Evolutionary conservation across 2,329 filamentous ascomycete species (phyloP), one percentile per base, ranked within the genome.

Genomic region (Penicillium sp.): DNA sequence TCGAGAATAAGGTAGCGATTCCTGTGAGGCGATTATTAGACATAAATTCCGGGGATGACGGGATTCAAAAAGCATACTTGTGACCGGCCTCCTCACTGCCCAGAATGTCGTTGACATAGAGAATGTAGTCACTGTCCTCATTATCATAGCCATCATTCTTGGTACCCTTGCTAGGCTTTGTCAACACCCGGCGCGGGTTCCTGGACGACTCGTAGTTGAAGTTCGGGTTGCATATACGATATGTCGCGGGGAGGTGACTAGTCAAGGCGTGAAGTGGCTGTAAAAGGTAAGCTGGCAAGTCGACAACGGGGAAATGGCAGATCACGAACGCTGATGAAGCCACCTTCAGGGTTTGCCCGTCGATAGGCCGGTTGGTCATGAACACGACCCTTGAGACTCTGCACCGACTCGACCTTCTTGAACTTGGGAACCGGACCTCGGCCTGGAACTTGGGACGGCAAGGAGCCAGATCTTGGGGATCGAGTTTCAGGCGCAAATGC

Each of bases 71-170:
- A 44, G 72, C 87, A 66, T 81, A 92, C 90, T 98, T 99, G 81
- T 99, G 95, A 42, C 95, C 95, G 61, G 93, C 93, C 75, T 99
- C 95, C 77, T 99, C 95, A 14, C 93, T 98, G 10, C 95, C 95
- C 54, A 99, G 81, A 63, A 99, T 99, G 73, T 99, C 95, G 74
- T 99, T 99, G 68, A 99, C 95, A 68, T 98, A 99, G 65, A 99
- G 85, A 70, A 99, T 99, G 73, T 99, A 99, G 72, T 99, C 95
- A 75, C 95, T 98, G 67, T 99, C 95, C 74, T 99, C 95, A 66
- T 99, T 99, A 72, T 99, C 95, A 71, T 95, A 99, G 4, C 95
- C 95, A 78, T 99, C 95, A 71, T 99, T 99, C 83, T 99, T 99
- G 61, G 90, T 86, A 14, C 95, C 95, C 78, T 99, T 99, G 84